Conservation (phyloP, 164 flowering plant genomes). For the Dillenia turbinata region DNA sequence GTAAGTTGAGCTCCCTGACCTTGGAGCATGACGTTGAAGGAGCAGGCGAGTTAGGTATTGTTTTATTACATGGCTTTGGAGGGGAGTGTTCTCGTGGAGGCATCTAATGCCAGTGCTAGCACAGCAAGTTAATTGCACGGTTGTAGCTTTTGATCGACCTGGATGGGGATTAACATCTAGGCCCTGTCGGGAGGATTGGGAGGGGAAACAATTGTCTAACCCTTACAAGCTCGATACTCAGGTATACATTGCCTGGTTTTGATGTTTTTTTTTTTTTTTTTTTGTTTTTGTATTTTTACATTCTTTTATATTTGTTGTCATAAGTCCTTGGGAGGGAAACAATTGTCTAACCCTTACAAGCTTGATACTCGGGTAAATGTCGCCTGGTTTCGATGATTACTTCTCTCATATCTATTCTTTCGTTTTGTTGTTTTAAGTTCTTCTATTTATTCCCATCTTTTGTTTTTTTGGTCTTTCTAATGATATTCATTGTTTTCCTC, state of each 20-base stretch:
- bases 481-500: constrained; percentile 2
- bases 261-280: too few relatives aligned
- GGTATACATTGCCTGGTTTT: constrained; percentile 30
- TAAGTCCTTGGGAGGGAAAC: constrained; percentile 61
- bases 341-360: constrained; percentile 77
- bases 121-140: constrained; percentile 62
- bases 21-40: constrained; percentile 27
- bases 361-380: constrained; percentile 74
- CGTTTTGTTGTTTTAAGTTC: background rate
- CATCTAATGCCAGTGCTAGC: constrained; percentile 82
- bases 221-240: constrained; percentile 88
- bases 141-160: constrained; percentile 93
- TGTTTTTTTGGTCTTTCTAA: background rate
- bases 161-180: constrained; percentile 97
- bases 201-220: constrained; percentile 65
- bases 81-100: constrained; percentile 99
- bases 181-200: constrained; percentile 71
- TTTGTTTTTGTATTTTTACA: too few relatives aligned
- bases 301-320: background rate
- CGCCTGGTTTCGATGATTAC: background rate
- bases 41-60: constrained; percentile 60
- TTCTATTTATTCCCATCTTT: background rate
- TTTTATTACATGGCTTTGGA: constrained; percentile 94
- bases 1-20: constrained; percentile 16
- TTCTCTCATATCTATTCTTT: too few relatives aligned